Base-by-base conservation (phyloP, 1,139 yeast species). In the Wickerhamomyces sp. region DNA sequence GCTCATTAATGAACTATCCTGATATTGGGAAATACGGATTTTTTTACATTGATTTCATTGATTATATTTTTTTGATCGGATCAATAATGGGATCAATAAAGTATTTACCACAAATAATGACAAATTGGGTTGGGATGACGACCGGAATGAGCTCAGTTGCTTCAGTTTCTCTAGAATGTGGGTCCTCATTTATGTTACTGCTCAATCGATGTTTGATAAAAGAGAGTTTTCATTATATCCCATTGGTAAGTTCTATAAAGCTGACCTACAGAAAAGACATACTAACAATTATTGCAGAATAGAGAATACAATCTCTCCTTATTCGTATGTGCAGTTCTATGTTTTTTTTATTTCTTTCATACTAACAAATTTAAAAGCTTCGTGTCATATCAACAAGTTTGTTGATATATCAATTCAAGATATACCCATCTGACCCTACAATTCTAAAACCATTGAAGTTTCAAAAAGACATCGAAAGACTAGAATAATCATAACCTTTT, bases 401-500 rank as follows among this genome's bases (percentile, higher is more conserved):
- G 2, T 24, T 43, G 2, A 5, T 33, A 4, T 36, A 36, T 17
- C 44, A 43, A 27, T n/a, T 28, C 4, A 36, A 26, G 16, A 19
- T 35, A 6, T 43, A 38, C 13, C 3, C 13, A 24, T 34, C 34
- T 8, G 7, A 18, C 3, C 13, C 33, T 4, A 7, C 19, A 7
- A 28, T 22, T 9, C 25, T 28, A 13, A 28, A 34, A 7, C 31
- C 33, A 3, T 2, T 37, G 5, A 18, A 16, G 21, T 12, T 8
- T 3, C 6, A 16, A 21, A 42, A 39, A 27, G 41, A 37, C 16
- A 26, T 31, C 5, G 41, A 42, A 36, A 15, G 45, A 39, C 17
- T 39, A 15, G 28, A 27, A 14, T n/a, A 27, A 14, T 27, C 31
- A 22, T 24, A 33, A 24, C 60, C 78, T 78, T 21, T 78, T 82